A percentile compares a stretch with the other conserved stretches of the same genome.
These are phyloP conservation scores for Geotrichum bryndzae DNA, from an alignment of 1,139 yeast genomes.

Conservation along the genomic window DNA sequence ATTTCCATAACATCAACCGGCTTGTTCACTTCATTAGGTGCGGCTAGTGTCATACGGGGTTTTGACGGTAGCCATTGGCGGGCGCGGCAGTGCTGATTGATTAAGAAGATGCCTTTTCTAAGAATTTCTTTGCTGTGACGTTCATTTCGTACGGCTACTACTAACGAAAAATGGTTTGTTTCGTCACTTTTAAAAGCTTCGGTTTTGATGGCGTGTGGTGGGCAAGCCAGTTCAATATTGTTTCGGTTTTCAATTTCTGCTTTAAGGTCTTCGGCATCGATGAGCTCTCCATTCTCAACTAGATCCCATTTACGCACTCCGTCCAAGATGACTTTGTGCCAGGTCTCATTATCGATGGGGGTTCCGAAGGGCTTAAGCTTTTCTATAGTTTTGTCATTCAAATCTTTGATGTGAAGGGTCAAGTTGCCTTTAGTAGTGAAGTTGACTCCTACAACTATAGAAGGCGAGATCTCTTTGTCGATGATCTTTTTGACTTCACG, in stretches of 20 bases:
- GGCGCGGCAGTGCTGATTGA: too few species aligned
- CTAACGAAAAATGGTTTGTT: not conserved
- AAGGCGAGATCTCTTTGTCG: too few species aligned
- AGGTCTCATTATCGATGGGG: too few species aligned
- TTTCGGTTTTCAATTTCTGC: not conserved
- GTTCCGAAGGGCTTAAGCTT: not conserved
- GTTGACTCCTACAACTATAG: too few species aligned
- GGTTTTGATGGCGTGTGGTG: not conserved
- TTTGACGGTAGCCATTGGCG: not conserved
- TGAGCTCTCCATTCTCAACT: too few species aligned
- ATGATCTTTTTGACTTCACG: not conserved
- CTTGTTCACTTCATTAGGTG: not conserved
- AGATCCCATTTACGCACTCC: not conserved
- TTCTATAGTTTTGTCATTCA: not conserved
- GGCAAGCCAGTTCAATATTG: not conserved
- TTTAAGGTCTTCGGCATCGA: not conserved
- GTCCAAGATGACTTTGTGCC: not conserved
- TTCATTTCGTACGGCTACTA: not conserved
- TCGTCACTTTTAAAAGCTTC: not conserved
- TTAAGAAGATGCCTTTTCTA: not conserved
- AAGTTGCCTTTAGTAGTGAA: not conserved
- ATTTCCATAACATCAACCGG: not conserved
- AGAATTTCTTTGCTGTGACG: not conserved
- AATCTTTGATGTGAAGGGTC: not conserved
- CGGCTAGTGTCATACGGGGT: not conserved